Evolutionary conservation across 1,284 basidiomycete species (phyloP).

Genomic region (Heterobasidion occidentale): DNA sequence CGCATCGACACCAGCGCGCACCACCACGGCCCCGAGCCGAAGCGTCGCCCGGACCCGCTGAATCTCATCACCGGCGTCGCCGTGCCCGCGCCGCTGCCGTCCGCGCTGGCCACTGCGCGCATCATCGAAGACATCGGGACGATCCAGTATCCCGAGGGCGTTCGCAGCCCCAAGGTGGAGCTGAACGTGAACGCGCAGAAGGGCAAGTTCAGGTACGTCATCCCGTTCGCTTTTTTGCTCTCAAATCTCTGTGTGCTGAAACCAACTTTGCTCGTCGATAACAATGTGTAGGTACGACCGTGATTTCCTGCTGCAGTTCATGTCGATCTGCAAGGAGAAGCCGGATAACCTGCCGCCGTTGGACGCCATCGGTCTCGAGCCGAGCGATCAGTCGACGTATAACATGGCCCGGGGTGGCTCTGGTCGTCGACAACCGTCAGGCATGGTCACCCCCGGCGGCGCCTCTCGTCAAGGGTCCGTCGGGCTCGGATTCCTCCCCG

Average conservation of each 20-base stretch:
- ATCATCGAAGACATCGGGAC: constrained; percentile 78
- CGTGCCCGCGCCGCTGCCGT: constrained; percentile 44
- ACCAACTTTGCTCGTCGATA: neutral
- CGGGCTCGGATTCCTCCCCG: constrained; percentile 45
- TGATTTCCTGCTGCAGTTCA: constrained; percentile 97
- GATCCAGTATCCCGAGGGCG: constrained; percentile 79
- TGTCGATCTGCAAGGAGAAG: constrained; percentile 92
- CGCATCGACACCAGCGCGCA: constrained; percentile 51
- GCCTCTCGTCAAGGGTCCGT: constrained; percentile 42
- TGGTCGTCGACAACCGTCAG: constrained; percentile 43
- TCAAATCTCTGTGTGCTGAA: neutral
- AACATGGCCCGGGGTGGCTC: constrained; percentile 55
- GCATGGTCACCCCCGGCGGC: constrained; percentile 27
- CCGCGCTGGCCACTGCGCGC: constrained; percentile 67
- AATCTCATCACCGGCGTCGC: constrained; percentile 46
- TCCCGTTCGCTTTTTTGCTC: neutral
- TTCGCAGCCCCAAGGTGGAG: constrained; percentile 78
- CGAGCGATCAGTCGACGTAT: constrained; percentile 45
- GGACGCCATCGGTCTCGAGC: constrained; percentile 88
- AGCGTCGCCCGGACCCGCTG: constrained; percentile 64
- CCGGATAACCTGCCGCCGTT: constrained; percentile 86
- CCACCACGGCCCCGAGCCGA: constrained; percentile 20
- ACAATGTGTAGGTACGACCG: constrained; percentile 77
- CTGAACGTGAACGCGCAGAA: constrained; percentile 81
- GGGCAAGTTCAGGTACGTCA: constrained; percentile 81